Percentiles rank a stretch among this genome's conserved stretches.
Conservation (phyloP, 352 stramenopile genomes). For the Discostella stelligera region DNA sequence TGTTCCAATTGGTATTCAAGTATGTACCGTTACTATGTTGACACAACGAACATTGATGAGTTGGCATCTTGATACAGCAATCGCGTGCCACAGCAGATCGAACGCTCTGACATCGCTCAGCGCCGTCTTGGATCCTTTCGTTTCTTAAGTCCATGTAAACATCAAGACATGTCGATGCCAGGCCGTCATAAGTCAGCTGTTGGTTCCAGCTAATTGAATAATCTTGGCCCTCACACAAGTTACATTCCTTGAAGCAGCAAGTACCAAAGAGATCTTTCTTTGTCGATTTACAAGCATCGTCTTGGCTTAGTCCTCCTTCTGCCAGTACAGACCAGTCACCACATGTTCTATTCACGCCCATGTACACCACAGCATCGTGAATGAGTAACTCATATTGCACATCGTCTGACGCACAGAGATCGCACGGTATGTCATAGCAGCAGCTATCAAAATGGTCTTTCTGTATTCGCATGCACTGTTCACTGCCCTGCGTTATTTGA, state of each 20-base stretch:
- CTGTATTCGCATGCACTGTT: conserved; percentile 50
- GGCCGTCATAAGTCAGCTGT: conserved; percentile 43
- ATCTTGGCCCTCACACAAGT: conserved; percentile 48
- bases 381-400: conserved; percentile 47
- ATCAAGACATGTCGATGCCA: conserved; percentile 55
- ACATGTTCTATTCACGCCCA: conserved; percentile 48
- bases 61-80: conserved; percentile 58
- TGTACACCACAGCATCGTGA: conserved; percentile 35
- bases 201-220: conserved; percentile 55
- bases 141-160: conserved; percentile 55
- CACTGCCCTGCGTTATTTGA: conserved; percentile 51
- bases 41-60: conserved; percentile 58
- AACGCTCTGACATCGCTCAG: conserved; percentile 52
- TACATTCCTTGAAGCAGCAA: conserved; percentile 60
- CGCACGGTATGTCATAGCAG: conserved; percentile 59
- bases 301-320: conserved; percentile 53
- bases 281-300: conserved; percentile 44
- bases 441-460: conserved; percentile 52
- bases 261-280: conserved; percentile 45
- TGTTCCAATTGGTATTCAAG: conserved; percentile 64
- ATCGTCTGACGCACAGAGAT: conserved; percentile 39
- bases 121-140: conserved; percentile 46
- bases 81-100: conserved; percentile 47
- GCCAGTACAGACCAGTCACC: conserved; percentile 47
- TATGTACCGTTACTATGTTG: conserved; percentile 50